Evolutionary conservation across 768 basidiomycete genomes (phyloP).

Genomic region (Boletus sp.): DNA sequence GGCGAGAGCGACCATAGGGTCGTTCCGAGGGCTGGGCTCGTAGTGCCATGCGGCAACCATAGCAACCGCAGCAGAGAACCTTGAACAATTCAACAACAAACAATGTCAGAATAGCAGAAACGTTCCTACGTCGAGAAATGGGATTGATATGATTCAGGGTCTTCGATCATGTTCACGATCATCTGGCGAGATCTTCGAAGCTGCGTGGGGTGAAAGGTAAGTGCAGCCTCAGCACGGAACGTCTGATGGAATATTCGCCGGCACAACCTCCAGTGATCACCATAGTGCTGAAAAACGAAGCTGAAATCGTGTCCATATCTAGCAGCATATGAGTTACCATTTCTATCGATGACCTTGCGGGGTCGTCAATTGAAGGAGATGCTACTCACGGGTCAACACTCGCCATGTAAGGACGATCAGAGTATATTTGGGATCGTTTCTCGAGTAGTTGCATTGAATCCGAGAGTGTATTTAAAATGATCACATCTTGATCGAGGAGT

Average conservation of each 20-base stretch:
- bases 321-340: background rate
- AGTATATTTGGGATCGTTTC: background rate
- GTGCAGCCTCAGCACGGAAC: slow-evolving; percentile 3
- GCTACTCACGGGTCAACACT: slow-evolving; percentile 1
- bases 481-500: background rate
- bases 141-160: background rate
- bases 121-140: slow-evolving; percentile 1
- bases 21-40: slow-evolving; percentile 6
- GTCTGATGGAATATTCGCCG: slow-evolving; percentile 21
- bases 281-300: background rate
- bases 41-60: slow-evolving; percentile 16
- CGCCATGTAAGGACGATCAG: slow-evolving; percentile 2
- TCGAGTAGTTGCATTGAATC: background rate
- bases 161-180: slow-evolving; percentile 9
- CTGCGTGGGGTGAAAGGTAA: slow-evolving; percentile 15
- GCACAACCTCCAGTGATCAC: slow-evolving; percentile 3
- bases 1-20: slow-evolving; percentile 8
- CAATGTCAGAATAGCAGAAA: background rate
- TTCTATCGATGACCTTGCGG: too few relatives aligned
- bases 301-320: background rate
- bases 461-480: background rate
- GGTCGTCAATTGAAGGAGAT: background rate
- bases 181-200: slow-evolving; percentile 12
- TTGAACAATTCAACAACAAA: background rate
- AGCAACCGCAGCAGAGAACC: slow-evolving; percentile 33